phyloP scores from a whole-genome alignment of 1,284 basidiomycete genomes.

The Thecaphora thlaspeos region DNA sequence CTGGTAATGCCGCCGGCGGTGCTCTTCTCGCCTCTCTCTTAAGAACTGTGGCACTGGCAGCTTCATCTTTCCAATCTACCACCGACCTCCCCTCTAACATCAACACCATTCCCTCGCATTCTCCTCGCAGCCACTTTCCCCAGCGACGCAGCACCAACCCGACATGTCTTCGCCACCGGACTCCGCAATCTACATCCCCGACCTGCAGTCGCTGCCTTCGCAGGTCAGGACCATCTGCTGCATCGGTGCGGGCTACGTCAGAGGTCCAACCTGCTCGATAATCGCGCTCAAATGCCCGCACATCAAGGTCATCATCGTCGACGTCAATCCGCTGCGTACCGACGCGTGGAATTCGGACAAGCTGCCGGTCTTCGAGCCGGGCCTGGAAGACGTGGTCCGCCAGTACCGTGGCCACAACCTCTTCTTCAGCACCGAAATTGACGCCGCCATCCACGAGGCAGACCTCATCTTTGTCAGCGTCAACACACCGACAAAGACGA shows the following conservation, averaged over 20 bases:
- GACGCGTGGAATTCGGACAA: conserved; percentile 84
- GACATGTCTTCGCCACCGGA: neutral
- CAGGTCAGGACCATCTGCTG: conserved; percentile 58
- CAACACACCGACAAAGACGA: conserved; percentile 98
- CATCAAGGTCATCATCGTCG: conserved; percentile 93
- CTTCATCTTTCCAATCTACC: no score
- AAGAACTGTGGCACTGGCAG: no score
- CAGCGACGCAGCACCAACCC: neutral
- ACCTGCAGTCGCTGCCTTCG: conserved; percentile 22
- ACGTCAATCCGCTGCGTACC: conserved; percentile 89
- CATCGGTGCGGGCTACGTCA: conserved; percentile 93
- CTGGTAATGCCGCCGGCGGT: no score
- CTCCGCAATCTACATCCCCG: conserved; percentile 1
- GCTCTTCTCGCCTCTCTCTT: no score
- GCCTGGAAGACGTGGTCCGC: conserved; percentile 88
- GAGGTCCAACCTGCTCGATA: conserved; percentile 76
- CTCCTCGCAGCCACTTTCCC: neutral
- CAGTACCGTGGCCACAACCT: conserved; percentile 86
- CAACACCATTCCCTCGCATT: conserved; percentile 9
- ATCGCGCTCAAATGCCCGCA: conserved; percentile 93
- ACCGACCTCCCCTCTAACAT: neutral
- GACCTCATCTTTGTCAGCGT: conserved; percentile 75
- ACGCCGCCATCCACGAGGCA: conserved; percentile 86
- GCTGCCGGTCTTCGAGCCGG: conserved; percentile 94
- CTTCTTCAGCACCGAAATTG: conserved; percentile 95